Conservation (phyloP, 495 filamentous ascomycete genomes). For the Hypomontagnella monticulosa region DNA sequence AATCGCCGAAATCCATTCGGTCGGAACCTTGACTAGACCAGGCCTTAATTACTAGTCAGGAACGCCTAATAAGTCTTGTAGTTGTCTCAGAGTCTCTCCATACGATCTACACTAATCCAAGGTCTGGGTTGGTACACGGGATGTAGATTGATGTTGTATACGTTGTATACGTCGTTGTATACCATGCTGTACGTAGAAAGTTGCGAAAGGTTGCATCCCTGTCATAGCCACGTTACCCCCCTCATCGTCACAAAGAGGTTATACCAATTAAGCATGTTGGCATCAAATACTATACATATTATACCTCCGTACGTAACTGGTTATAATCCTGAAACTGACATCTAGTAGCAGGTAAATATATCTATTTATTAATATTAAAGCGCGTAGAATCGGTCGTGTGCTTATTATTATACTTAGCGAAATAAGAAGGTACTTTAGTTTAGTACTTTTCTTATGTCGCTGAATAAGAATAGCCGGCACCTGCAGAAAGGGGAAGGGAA, state of each 20-base stretch:
- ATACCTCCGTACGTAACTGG: conserved; percentile 1
- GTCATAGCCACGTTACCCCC: conserved; percentile 30
- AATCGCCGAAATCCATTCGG: conserved; percentile 30
- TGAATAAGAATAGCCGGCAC: neutral
- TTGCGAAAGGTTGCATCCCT: conserved; percentile 19
- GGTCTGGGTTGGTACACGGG: conserved; percentile 11
- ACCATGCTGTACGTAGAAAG: conserved; percentile 17
- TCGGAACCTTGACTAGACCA: conserved; percentile 30
- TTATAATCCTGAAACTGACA: conserved; percentile 28
- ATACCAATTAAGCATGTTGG: conserved; percentile 15
- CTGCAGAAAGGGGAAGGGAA: neutral
- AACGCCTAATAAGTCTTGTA: conserved; percentile 16
- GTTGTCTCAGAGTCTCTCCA: conserved; percentile 28
- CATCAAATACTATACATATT: neutral
- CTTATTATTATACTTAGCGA: too few relatives aligned
- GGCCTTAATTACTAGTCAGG: conserved; percentile 33
- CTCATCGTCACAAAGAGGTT: conserved; percentile 11
- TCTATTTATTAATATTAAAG: neutral
- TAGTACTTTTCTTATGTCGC: too few relatives aligned
- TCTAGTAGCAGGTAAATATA: conserved; percentile 17
- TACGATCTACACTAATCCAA: conserved; percentile 16
- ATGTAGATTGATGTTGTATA: conserved; percentile 10
- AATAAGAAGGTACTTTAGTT: too few relatives aligned
- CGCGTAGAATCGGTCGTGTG: too few relatives aligned
- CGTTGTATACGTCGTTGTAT: too few relatives aligned